Conservation (phyloP, 345 rosid species). For the Ceriops zippeliana region DNA sequence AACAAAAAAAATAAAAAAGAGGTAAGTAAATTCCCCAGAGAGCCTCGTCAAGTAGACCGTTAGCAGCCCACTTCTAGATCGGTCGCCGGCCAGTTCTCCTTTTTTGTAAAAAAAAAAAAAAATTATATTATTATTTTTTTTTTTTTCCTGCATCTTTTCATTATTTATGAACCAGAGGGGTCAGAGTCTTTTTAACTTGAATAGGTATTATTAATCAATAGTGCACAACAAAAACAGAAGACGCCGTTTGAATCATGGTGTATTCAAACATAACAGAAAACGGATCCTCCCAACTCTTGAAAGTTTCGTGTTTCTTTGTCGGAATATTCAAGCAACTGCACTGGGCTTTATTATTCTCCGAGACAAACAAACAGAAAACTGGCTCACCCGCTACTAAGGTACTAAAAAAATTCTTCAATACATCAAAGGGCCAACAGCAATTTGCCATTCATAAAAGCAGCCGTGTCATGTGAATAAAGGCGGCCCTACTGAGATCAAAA, state of each 20-base stretch:
- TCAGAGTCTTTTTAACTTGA: too few relatives aligned
- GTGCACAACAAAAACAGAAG: too few relatives aligned
- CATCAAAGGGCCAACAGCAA: constrained; percentile 6
- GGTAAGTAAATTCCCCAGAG: too few relatives aligned
- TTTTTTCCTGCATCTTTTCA: too few relatives aligned
- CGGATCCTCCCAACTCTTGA: constrained; percentile 15
- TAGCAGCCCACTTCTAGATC: too few relatives aligned
- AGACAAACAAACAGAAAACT: constrained; percentile 24
- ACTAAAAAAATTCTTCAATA: constrained; percentile 28
- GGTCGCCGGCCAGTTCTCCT: too few relatives aligned
- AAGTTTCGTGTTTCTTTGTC: constrained; percentile 16
- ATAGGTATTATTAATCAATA: too few relatives aligned
- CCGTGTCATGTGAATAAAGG: background rate
- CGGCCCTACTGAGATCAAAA: constrained; percentile 16
- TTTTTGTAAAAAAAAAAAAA: too few relatives aligned
- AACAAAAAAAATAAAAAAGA: too few relatives aligned
- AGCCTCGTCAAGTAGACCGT: too few relatives aligned
- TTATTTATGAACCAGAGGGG: too few relatives aligned
- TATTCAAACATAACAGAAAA: constrained; percentile 1
- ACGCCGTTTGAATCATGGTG: constrained; percentile 2
- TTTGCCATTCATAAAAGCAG: constrained; percentile 37
- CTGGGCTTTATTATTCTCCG: constrained; percentile 36
- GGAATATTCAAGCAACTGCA: constrained; percentile 21
- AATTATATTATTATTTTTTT: too few relatives aligned
- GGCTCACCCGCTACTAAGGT: constrained; percentile 30